These are phyloP conservation scores for Crithidia acanthocephali DNA, from an alignment of 208 protist species.

Conservation along the genomic window DNA sequence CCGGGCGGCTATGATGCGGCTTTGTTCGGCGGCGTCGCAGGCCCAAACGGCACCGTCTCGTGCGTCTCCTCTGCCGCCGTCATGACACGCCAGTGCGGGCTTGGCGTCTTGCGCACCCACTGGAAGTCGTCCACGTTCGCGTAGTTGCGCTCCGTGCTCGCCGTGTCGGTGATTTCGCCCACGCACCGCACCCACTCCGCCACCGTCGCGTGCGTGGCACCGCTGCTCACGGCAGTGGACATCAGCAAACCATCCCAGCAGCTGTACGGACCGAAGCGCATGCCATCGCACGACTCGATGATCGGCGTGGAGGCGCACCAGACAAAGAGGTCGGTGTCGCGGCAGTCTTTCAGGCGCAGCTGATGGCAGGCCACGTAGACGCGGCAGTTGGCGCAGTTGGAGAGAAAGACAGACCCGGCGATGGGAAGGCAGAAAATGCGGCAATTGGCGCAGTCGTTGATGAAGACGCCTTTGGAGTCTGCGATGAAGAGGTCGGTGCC, in stretches of 20 bases:
- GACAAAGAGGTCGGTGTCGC: conserved; percentile 71
- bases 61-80: conserved; percentile 35
- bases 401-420: conserved; percentile 83
- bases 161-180: conserved; percentile 55
- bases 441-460: conserved; percentile 53
- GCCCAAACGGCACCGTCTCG: conserved; percentile 21
- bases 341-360: conserved; percentile 83
- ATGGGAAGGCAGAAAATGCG: conserved; percentile 66
- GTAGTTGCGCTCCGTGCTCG: conserved; percentile 44
- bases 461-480: conserved; percentile 58
- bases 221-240: conserved; percentile 34
- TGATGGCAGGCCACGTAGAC: conserved; percentile 88
- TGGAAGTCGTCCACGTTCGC: conserved; percentile 87
- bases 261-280: conserved; percentile 82
- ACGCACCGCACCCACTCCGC: conserved; percentile 65
- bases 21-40: conserved; percentile 14
- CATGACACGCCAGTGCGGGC: conserved; percentile 83
- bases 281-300: conserved; percentile 71
- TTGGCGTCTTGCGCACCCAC: conserved; percentile 80
- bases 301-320: conserved; percentile 85
- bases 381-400: conserved; percentile 61
- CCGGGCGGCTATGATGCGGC: not conserved
- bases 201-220: conserved; percentile 39
- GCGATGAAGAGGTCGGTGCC: conserved; percentile 49
- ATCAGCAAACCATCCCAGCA: conserved; percentile 72